Conservation (phyloP, 2,329 filamentous ascomycete species). For the Zopfia rhizophila region DNA sequence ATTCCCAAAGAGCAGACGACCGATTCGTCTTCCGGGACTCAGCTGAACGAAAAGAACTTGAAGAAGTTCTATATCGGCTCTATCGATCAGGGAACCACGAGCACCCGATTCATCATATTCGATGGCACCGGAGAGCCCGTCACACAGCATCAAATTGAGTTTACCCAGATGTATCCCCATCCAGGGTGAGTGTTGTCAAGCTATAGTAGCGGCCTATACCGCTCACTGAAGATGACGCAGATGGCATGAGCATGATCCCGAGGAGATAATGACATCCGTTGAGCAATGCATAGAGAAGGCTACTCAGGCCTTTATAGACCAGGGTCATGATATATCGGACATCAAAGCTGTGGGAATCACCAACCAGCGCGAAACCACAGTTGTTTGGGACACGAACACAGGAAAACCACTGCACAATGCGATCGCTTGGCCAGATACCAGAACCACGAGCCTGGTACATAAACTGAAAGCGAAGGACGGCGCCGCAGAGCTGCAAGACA, state of each 20-base stretch:
- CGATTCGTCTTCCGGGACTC: slow-evolving; percentile 29
- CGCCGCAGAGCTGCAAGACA: slow-evolving; percentile 73
- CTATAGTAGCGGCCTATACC: not conserved
- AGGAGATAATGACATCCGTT: slow-evolving; percentile 78
- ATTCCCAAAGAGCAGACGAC: slow-evolving; percentile 42
- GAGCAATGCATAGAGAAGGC: slow-evolving; percentile 83
- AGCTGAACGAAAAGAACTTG: slow-evolving; percentile 46
- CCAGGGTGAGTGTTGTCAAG: slow-evolving; percentile 73
- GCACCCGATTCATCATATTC: slow-evolving; percentile 90
- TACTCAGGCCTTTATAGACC: slow-evolving; percentile 74
- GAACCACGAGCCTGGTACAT: slow-evolving; percentile 78
- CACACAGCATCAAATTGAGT: slow-evolving; percentile 86
- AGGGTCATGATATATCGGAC: slow-evolving; percentile 73
- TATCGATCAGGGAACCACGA: slow-evolving; percentile 92
- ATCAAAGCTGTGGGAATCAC: slow-evolving; percentile 87
- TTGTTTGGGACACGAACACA: slow-evolving; percentile 84
- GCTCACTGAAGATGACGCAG: slow-evolving; percentile 55
- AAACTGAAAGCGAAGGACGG: slow-evolving; percentile 76
- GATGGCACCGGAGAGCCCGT: slow-evolving; percentile 80
- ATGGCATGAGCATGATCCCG: slow-evolving; percentile 90
- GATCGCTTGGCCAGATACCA: slow-evolving; percentile 90
- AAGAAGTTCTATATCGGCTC: slow-evolving; percentile 79
- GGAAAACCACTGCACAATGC: slow-evolving; percentile 85
- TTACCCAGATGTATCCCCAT: slow-evolving; percentile 83
- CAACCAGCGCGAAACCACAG: slow-evolving; percentile 88